phyloP scores from a whole-genome alignment of 495 filamentous ascomycete species.

The Penicillium fimorum region DNA sequence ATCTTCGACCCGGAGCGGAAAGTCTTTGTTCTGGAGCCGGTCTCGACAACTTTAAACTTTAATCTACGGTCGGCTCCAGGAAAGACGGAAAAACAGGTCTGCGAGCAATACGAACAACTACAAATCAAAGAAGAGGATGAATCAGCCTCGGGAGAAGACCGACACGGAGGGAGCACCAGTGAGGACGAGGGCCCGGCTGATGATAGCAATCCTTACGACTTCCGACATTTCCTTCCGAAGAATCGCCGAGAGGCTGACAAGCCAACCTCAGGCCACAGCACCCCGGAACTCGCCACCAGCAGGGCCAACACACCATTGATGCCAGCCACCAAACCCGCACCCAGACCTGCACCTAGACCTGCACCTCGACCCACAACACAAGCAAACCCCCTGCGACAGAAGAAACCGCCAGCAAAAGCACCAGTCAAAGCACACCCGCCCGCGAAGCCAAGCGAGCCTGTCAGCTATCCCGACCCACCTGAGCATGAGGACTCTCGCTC shows the following conservation, averaged over 20 bases:
- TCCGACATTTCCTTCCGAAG: slow-evolving; percentile 55
- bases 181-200: slow-evolving; percentile 50
- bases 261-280: slow-evolving; percentile 34
- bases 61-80: slow-evolving; percentile 53
- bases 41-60: slow-evolving; percentile 54
- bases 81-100: slow-evolving; percentile 45
- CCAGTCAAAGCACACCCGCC: slow-evolving; percentile 14
- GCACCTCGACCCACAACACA: slow-evolving; percentile 33
- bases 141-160: slow-evolving; percentile 41
- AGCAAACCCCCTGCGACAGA: slow-evolving; percentile 38
- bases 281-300: slow-evolving; percentile 41
- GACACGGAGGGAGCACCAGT: slow-evolving; percentile 35
- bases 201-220: slow-evolving; percentile 57
- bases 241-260: slow-evolving; percentile 36
- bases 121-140: slow-evolving; percentile 44
- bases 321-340: slow-evolving; percentile 27
- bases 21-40: slow-evolving; percentile 51
- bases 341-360: slow-evolving; percentile 31
- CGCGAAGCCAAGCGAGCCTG: slow-evolving; percentile 18
- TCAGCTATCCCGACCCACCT: slow-evolving; percentile 11
- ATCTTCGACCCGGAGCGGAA: slow-evolving; percentile 53
- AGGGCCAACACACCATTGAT: slow-evolving; percentile 36
- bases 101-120: slow-evolving; percentile 47
- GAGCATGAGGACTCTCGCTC: slow-evolving; percentile 28
- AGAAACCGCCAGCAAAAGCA: slow-evolving; percentile 24